Conservation (phyloP, 768 basidiomycete species). For the Hypholoma sublateritium region DNA sequence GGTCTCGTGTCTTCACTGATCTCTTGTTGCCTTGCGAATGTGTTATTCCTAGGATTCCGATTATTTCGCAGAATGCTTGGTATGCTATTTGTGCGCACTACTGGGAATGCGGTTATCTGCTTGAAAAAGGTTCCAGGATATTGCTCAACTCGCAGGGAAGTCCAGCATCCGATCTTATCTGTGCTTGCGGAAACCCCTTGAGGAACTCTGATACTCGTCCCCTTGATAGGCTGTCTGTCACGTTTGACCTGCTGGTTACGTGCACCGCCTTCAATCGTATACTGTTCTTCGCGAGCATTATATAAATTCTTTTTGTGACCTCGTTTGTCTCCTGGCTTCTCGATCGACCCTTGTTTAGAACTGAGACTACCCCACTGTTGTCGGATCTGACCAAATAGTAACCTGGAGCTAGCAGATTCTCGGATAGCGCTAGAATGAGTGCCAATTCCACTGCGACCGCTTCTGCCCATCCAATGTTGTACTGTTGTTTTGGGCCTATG, state of each 20-base stretch:
- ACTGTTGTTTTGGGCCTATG: slow-evolving; percentile 3
- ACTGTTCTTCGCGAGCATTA: background rate
- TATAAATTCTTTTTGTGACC: slow-evolving; percentile 8
- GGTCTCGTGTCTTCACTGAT: background rate
- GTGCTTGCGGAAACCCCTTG: slow-evolving; percentile 7
- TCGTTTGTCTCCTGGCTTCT: slow-evolving; percentile 18
- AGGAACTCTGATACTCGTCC: slow-evolving; percentile 16
- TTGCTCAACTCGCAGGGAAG: background rate
- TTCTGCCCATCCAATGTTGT: slow-evolving; percentile 28
- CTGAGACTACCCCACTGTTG: slow-evolving; percentile 35
- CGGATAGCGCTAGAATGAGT: slow-evolving; percentile 5
- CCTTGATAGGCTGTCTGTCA: slow-evolving; percentile 12
- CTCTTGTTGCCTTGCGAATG: background rate
- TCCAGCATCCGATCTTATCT: background rate
- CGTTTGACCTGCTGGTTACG: slow-evolving; percentile 7
- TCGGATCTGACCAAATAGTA: slow-evolving; percentile 28
- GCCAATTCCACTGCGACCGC: slow-evolving; percentile 28
- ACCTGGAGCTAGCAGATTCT: background rate
- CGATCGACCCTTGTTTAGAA: slow-evolving; percentile 18
- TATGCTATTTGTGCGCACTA: too few relatives aligned
- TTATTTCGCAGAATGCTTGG: too few relatives aligned
- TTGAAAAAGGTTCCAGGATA: background rate
- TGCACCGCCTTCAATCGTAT: background rate
- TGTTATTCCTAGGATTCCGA: too few relatives aligned
- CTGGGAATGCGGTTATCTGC: too few relatives aligned